Evolutionary conservation across 495 filamentous ascomycete genomes (phyloP).

Genomic region (Penicillium argentinense): DNA sequence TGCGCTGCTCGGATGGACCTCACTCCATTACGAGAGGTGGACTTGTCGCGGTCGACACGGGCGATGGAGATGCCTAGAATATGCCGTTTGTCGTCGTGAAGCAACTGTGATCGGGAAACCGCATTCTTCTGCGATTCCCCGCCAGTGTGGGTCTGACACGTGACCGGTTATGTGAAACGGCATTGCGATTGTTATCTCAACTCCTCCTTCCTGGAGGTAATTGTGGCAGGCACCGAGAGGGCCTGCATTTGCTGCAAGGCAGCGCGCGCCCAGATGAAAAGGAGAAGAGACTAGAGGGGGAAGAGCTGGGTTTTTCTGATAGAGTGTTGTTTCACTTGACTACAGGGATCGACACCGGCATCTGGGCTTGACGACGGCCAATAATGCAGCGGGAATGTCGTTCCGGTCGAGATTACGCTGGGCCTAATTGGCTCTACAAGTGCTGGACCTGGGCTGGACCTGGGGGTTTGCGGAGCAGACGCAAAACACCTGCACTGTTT

Average conservation of each 20-base stretch:
- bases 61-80: neutral
- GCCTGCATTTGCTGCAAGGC: too few relatives aligned
- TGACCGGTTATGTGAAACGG: neutral
- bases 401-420: neutral
- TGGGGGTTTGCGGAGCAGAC: neutral
- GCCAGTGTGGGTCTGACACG: too few relatives aligned
- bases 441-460: neutral
- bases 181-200: too few relatives aligned
- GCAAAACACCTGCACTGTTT: conserved; percentile 1
- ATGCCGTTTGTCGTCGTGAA: too few relatives aligned
- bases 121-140: neutral
- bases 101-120: too few relatives aligned
- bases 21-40: conserved; percentile 1
- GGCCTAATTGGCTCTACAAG: neutral
- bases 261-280: too few relatives aligned
- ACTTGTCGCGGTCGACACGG: neutral
- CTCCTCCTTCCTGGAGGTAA: too few relatives aligned
- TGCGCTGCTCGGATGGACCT: conserved; percentile 1
- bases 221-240: too few relatives aligned
- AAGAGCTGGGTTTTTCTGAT: neutral
- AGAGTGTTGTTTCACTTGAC: neutral
- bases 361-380: neutral
- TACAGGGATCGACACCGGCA: neutral
- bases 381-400: neutral
- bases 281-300: too few relatives aligned